phyloP scores from a whole-genome alignment of 108 stramenopile genomes.

The Tribonema minus region DNA sequence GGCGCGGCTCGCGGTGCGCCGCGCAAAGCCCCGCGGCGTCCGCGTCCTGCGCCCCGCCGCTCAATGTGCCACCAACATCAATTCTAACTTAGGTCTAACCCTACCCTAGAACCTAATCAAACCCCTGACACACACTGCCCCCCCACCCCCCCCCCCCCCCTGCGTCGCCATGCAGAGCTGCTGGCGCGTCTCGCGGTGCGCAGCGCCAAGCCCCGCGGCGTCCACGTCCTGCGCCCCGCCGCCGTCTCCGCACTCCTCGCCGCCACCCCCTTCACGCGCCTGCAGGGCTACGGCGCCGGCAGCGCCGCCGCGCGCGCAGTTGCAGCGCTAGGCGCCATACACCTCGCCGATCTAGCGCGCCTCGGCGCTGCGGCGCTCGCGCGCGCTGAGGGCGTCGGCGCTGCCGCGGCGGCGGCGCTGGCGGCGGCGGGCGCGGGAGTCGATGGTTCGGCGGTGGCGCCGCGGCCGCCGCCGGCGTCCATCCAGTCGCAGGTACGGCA shows the following conservation, averaged over 20 bases:
- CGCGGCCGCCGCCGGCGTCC: too few relatives aligned
- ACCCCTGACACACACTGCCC: too few relatives aligned
- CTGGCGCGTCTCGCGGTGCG: conserved; percentile 7
- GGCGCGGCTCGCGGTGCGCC: conserved; percentile 6
- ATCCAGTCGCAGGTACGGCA: too few relatives aligned
- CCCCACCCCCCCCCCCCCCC: too few relatives aligned
- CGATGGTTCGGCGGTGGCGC: too few relatives aligned
- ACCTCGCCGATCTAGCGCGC: not conserved
- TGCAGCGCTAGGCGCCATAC: not conserved
- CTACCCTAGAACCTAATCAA: too few relatives aligned
- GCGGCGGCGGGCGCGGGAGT: too few relatives aligned
- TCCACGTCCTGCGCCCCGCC: not conserved
- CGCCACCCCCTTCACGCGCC: not conserved
- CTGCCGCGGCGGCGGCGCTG: too few relatives aligned
- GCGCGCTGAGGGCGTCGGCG: too few relatives aligned
- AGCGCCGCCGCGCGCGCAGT: not conserved
- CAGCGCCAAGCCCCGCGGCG: conserved; percentile 11
- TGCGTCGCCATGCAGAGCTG: too few relatives aligned
- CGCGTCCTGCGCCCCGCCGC: conserved; percentile 1
- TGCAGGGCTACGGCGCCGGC: conserved; percentile 1
- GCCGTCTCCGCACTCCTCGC: conserved; percentile 1
- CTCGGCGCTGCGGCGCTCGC: conserved; percentile 1
- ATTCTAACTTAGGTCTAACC: too few relatives aligned
- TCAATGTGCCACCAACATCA: too few relatives aligned
- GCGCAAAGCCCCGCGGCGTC: conserved; percentile 10